phyloP scores from a whole-genome alignment of 1,284 basidiomycete species.

The Coriolopsis trogii region DNA sequence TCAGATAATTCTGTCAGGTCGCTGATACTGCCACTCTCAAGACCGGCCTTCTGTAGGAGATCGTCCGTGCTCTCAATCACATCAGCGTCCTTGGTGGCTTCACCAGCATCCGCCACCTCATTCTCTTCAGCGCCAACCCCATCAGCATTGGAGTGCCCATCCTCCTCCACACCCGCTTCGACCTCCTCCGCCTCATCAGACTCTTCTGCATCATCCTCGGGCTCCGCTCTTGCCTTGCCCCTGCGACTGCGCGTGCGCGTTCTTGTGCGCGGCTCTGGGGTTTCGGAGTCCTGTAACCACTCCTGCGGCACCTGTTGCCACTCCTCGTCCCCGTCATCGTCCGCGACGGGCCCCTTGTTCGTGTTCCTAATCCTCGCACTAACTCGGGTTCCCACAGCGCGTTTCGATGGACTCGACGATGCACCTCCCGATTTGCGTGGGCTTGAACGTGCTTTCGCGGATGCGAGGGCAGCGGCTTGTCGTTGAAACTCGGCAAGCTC shows the following conservation, averaged over 20 bases:
- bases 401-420: conserved; percentile 24
- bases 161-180: conserved; percentile 13
- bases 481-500: conserved; percentile 65
- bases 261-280: conserved; percentile 11
- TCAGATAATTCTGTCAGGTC: conserved; percentile 70
- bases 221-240: conserved; percentile 13
- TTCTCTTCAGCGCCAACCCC: conserved; percentile 4
- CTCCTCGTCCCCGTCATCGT: conserved; percentile 52
- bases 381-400: conserved; percentile 59
- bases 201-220: conserved; percentile 6
- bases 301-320: conserved; percentile 82
- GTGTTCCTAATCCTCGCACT: conserved; percentile 57
- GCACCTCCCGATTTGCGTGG: conserved; percentile 18
- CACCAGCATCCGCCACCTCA: neutral
- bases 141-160: conserved; percentile 12
- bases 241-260: conserved; percentile 17
- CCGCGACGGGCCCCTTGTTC: conserved; percentile 40
- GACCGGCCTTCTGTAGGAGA: conserved; percentile 46
- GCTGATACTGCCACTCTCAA: conserved; percentile 64
- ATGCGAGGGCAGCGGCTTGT: conserved; percentile 38
- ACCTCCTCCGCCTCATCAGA: conserved; percentile 9
- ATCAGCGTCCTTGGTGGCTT: conserved; percentile 13
- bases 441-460: conserved; percentile 2
- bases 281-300: conserved; percentile 52
- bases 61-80: conserved; percentile 10